Conservation (phyloP, 2,329 filamentous ascomycete species). For the Ceratocystis cubensis region DNA sequence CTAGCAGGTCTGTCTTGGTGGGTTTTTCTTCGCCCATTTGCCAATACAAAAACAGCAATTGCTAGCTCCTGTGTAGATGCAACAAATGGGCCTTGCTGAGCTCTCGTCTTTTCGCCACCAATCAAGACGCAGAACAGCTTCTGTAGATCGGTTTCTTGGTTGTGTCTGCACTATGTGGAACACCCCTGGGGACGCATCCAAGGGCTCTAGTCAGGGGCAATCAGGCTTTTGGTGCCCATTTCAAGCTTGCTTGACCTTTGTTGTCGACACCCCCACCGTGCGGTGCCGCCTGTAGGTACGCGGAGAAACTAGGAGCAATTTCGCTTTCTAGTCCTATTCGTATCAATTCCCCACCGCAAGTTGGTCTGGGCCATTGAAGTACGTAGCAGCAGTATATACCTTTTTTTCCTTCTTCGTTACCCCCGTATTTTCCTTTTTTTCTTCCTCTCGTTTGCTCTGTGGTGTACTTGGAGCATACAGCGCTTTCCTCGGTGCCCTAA, state of each 20-base stretch:
- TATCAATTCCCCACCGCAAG: conserved; percentile 17
- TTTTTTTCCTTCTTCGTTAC: neutral
- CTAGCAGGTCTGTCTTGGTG: too few species aligned
- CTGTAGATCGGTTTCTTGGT: conserved; percentile 4
- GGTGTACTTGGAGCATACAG: neutral
- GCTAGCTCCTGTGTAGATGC: neutral
- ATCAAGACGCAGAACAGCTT: neutral
- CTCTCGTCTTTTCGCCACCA: neutral
- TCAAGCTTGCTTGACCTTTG: neutral
- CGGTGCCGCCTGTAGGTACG: neutral
- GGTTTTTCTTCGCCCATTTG: neutral
- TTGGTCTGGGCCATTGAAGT: neutral
- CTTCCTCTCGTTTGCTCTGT: neutral
- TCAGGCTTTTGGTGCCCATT: neutral
- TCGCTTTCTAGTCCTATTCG: conserved; percentile 21
- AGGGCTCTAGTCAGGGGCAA: conserved; percentile 15
- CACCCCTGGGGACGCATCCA: conserved; percentile 1
- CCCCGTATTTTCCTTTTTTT: neutral
- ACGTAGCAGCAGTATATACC: neutral
- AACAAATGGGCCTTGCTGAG: neutral
- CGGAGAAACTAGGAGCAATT: conserved; percentile 18
- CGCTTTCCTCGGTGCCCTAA: neutral
- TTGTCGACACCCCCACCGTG: conserved; percentile 7
- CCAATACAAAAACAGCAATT: too few species aligned
- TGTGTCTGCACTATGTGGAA: conserved; percentile 7